Evolutionary conservation across 106 monocot genomes (phyloP), one percentile per base, ranked within the genome.

Genomic region (Hemerocallis citrina): DNA sequence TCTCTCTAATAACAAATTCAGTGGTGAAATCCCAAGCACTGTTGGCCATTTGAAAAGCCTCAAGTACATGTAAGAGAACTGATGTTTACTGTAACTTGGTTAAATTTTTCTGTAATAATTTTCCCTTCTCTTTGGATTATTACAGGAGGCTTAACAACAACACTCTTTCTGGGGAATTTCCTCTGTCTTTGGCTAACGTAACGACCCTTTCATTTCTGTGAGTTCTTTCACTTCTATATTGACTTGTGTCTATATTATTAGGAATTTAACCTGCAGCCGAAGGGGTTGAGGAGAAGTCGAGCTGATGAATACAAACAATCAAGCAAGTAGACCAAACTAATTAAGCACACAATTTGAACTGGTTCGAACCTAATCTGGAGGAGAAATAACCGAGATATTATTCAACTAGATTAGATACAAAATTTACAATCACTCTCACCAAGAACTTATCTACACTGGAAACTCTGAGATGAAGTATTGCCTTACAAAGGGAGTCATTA

Each of bases 111-210:
- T 59, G 12, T 59, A 33, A 34, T 9, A 7, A 17, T 51, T 42
- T 42, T 37, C 21, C 56, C 38, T 7, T 34, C 10, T 37, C 3
- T 38, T 38, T 59, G 3, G 21, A 59, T 21, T 33, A 57, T 41
- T n/a, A 30, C 65, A 86, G 86, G 81, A 81, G 81, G 68, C 72
- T 86, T 12, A 86, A 81, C 64, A 86, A 86, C 41, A 86, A 86
- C 63, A 81, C 72, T 59, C 60, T 86, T 2, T 77, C 55, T 60
- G 86, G 86, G 38, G 29, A 68, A 39, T 57, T 81, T 32, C 86
- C 86, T 35, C 52, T 57, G 24, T 72, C 78, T 12, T 45, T 81
- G 41, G 49, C 74, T 12, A 74, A 68, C 44, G 74, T 80, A 15
- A 67, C 70, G 4, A 42, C 36, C 7, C 77, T 80, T 30, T 42